Conservation (phyloP, 768 basidiomycete genomes). For the Amanita exitialis region DNA sequence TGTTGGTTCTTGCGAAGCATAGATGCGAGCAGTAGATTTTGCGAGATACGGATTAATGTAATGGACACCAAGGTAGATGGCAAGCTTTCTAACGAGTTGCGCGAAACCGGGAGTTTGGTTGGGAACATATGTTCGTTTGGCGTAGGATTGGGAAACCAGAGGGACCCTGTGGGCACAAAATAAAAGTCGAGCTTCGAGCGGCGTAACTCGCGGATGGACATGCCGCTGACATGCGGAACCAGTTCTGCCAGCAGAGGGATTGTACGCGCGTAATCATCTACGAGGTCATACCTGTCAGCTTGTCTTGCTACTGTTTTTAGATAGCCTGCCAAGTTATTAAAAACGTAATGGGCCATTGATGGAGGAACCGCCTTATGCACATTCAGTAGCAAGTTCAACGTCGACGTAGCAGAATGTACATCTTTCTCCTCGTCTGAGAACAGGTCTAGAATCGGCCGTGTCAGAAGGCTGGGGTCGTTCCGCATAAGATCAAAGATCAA, state of each 20-base stretch:
- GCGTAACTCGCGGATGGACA: conserved; percentile 63
- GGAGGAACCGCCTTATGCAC: conserved; percentile 49
- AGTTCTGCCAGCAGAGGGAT: conserved; percentile 52
- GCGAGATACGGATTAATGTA: conserved; percentile 56
- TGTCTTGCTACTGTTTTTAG: conserved; percentile 44
- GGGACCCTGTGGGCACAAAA: conserved; percentile 56
- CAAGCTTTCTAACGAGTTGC: conserved; percentile 27
- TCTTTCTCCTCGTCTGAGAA: conserved; percentile 42
- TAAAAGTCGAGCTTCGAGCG: conserved; percentile 63
- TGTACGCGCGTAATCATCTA: conserved; percentile 42
- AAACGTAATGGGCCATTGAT: conserved; percentile 50
- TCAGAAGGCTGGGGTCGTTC: conserved; percentile 61
- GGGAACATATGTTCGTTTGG: conserved; percentile 58
- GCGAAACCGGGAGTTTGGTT: conserved; percentile 21
- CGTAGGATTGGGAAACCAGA: conserved; percentile 57
- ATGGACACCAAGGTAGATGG: conserved; percentile 39
- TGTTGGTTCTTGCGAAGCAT: conserved; percentile 59
- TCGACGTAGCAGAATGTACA: conserved; percentile 35
- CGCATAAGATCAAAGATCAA: conserved; percentile 59
- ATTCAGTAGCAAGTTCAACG: conserved; percentile 49
- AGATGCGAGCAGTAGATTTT: conserved; percentile 56
- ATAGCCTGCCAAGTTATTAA: conserved; percentile 64
- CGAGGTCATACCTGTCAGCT: conserved; percentile 27
- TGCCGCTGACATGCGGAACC: conserved; percentile 54
- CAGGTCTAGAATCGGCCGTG: conserved; percentile 51